Base-by-base conservation (phyloP, 306 rosid genomes). In the Mimosa bimucronata region DNA sequence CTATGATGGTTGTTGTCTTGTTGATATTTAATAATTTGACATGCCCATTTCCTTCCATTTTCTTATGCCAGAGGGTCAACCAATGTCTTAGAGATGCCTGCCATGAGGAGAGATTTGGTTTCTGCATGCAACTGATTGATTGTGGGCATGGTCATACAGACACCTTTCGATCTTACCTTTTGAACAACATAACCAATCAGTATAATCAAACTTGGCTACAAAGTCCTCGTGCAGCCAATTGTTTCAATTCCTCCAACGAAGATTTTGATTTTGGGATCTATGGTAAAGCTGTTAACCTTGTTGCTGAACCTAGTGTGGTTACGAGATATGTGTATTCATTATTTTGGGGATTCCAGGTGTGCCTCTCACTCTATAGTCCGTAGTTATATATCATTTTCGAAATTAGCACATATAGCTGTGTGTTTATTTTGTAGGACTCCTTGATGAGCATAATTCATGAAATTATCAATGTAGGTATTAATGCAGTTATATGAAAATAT, bases 341-440 rank as follows among this genome's bases (percentile, higher is more conserved):
- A 19, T 94, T 89, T 85, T 92, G 98, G 98, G 97, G 98, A 76
- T 94, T 94, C 81, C 97, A 92, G 97, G 98, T 92, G 81, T 71
- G 41, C 29, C 68, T 76, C 82, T 66, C 25, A 58, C 71, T 66
- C 53, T 12, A 58, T 6, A 66, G 48, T 73, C 60, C 44, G 37
- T 38, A 55, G 46, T 76, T 64, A 14, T 83, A 23, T 45, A 19
- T 69, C 38, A 48, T 70, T 71, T 76, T 66, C 8, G 25, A 64
- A 64, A 7, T 64, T 4, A 29, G 42, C 42, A 16, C 10, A 64
- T 5, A 2, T 64, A 64, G 37, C 23, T 0, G 66, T 13, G 52
- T 62, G 23, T 6, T 25, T 19, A 21, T 25, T 44, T 52, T 73
- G 18, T 29, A 53, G 71, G 30, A 38, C 26, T 76, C 9, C 69